phyloP scores from a whole-genome alignment of 2,329 filamentous ascomycete genomes.

The Oidium heveae region DNA sequence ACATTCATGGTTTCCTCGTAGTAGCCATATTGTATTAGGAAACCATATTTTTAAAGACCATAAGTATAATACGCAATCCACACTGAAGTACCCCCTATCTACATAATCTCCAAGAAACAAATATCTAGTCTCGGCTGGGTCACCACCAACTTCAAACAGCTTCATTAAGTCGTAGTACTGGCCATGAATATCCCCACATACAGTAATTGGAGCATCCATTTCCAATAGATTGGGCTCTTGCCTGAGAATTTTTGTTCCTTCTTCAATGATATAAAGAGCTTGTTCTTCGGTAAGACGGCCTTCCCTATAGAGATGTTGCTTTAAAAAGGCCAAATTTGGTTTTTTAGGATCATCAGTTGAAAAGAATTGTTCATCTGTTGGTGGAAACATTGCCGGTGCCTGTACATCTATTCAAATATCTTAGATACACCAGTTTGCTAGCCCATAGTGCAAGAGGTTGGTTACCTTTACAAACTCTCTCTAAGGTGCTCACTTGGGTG shows the following conservation, averaged over 20 bases:
- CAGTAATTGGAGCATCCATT: slow-evolving; percentile 98
- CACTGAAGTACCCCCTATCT: slow-evolving; percentile 94
- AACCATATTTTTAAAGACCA: slow-evolving; percentile 99
- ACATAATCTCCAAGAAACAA: slow-evolving; percentile 96
- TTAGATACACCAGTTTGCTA: slow-evolving; percentile 3
- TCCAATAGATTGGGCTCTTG: slow-evolving; percentile 87
- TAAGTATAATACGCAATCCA: slow-evolving; percentile 94
- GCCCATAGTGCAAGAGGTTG: background rate
- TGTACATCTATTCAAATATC: slow-evolving; percentile 50
- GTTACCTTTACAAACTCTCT: slow-evolving; percentile 94
- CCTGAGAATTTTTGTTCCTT: slow-evolving; percentile 67
- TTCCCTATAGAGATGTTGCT: slow-evolving; percentile 96
- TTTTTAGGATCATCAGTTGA: slow-evolving; percentile 65
- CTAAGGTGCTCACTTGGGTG: slow-evolving; percentile 76
- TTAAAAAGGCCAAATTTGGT: slow-evolving; percentile 81
- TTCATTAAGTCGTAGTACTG: slow-evolving; percentile 99
- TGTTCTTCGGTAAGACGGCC: slow-evolving; percentile 92
- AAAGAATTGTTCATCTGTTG: slow-evolving; percentile 85
- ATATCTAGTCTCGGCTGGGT: slow-evolving; percentile 88
- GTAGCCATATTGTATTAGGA: slow-evolving; percentile 85
- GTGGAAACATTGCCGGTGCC: slow-evolving; percentile 80
- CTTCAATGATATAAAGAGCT: slow-evolving; percentile 79
- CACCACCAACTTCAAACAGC: slow-evolving; percentile 91
- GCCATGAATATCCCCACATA: slow-evolving; percentile 93
- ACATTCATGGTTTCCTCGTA: slow-evolving; percentile 96